Evolutionary conservation across 352 stramenopile species (phyloP), one percentile per base, ranked within the genome.

Genomic region (Aphanomyces stellatus): DNA sequence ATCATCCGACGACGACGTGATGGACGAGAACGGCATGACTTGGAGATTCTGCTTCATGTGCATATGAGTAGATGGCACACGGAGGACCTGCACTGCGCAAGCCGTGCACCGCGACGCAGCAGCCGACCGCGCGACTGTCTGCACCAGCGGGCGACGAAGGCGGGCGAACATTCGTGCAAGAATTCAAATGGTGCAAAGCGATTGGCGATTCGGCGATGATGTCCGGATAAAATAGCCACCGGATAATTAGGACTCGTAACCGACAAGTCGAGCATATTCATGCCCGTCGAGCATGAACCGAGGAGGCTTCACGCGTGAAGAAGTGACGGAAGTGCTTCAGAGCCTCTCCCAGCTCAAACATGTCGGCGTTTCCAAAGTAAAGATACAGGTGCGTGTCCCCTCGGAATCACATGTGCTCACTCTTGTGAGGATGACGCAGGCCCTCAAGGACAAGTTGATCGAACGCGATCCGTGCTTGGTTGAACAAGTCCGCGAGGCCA

Each of bases 181-280:
- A n/a, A 60, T 60, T 60, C n/a, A n/a, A n/a, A n/a, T n/a, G 28
- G 25, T 31, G 31, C 19, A 60, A 22, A 15, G 10, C 27, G 28
- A 11, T 19, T 43, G 28, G 28, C 13, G 25, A 57, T 57, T 30
- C 27, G 10, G 2, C 8, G 2, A 8, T n/a, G 3, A 0, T 30
- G 22, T 62, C 53, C 53, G 53, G 53, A 62, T 48, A 30, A 17
- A n/a, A n/a, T n/a, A n/a, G n/a, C n/a, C n/a, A n/a, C n/a, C n/a
- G n/a, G n/a, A n/a, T n/a, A n/a, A n/a, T n/a, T n/a, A n/a, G n/a
- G n/a, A n/a, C n/a, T n/a, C n/a, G n/a, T n/a, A n/a, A n/a, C n/a
- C n/a, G n/a, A n/a, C n/a, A n/a, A n/a, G n/a, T n/a, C n/a, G n/a
- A n/a, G n/a, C n/a, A n/a, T n/a, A 31, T 55, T 28, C 46, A 55